Evolutionary conservation across 2,329 filamentous ascomycete genomes (phyloP), one percentile per base, ranked within the genome.

Genomic region (Knufia fluminis): DNA sequence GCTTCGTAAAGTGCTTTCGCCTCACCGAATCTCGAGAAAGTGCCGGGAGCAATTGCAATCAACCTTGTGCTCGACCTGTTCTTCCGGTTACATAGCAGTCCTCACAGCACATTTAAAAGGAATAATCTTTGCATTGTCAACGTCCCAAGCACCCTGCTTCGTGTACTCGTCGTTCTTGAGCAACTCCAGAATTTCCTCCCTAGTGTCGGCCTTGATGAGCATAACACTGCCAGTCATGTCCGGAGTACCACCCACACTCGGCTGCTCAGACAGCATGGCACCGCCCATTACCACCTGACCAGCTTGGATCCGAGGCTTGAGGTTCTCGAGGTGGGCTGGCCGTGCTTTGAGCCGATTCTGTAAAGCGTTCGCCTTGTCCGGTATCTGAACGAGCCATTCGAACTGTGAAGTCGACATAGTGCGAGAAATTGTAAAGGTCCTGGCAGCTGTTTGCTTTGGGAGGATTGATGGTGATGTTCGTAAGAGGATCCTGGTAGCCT

Each of bases 181-280:
- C 46, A 76, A 62, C 58, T 83, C 76, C 35, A 83, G 64, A 1
- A 86, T 78, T 63, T 88, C 83, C 55, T 89, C 83, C 59, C 76
- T 79, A 7, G 75, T 81, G 54, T 79, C 76, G 6, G 85, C 87
- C 24, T 77, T 66, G 33, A 79, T 71, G 23, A 94, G 72, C 61
- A 92, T 69, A 16, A 81, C 78, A 63, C 83, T 88, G 36, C 87
- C 88, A 55, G 79, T 78, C 69, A 92, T 88, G 62, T 84, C 80
- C 17, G 75, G 77, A 3, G 70, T 67, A 20, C 83, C 74, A 51
- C 76, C 77, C 46, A 83, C 78, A 4, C 77, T 71, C 28, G 85
- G 83, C 31, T 84, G 73, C 7, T 79, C 74, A 36, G 84, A 76
- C 6, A 91, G 70, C 46, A 83, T 71, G 19, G 83, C 85, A 36